Evolutionary conservation across 129 eudicot species (phyloP), one percentile per base, ranked within the genome.

Genomic region (Saposhnikovia divaricata): DNA sequence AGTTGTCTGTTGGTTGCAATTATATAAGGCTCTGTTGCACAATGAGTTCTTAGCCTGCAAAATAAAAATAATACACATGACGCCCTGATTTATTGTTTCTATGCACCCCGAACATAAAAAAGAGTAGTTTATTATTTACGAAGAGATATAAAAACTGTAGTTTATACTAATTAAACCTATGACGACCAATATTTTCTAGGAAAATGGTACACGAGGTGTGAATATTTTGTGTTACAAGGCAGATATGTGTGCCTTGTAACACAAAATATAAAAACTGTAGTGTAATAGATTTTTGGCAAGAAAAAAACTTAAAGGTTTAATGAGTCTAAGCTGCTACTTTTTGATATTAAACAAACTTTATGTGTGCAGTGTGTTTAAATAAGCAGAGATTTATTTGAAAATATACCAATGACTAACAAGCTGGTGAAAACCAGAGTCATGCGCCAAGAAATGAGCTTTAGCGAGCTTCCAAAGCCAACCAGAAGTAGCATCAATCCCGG

Each of bases 401-500:
- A 16, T 34, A 19, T 83, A 86, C 89, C 90, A 84, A 74, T 87
- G 90, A 85, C 98, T 93, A 72, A 81, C 66, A 37, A 93, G 85
- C 82, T 93, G 95, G 85, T 93, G 98, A 86, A 51, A 66, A 66
- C 93, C 98, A 11, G 97, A 85, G 84, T 93, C 98, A 77, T 93
- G 98, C 71, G 97, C 97, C 74, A 84, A 91, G 34, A 80, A 92
- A 82, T 93, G 98, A 51, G 88, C 77, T 79, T 93, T 93, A 18
- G 98, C 98, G 4, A 93, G 86, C 84, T 85, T 91, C 98, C 98
- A 93, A 4, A 88, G 89, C 98, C 98, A 93, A 50, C 79, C 73
- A 37, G 84, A 83, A 23, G 98, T 93, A 78, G 97, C 83, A 72
- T 89, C 85, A 87, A 87, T 84, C 66, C 82, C 25, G 0, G 90